Conservation (phyloP, 2,329 filamentous ascomycete genomes). For the Phaeosphaeria sp. region DNA sequence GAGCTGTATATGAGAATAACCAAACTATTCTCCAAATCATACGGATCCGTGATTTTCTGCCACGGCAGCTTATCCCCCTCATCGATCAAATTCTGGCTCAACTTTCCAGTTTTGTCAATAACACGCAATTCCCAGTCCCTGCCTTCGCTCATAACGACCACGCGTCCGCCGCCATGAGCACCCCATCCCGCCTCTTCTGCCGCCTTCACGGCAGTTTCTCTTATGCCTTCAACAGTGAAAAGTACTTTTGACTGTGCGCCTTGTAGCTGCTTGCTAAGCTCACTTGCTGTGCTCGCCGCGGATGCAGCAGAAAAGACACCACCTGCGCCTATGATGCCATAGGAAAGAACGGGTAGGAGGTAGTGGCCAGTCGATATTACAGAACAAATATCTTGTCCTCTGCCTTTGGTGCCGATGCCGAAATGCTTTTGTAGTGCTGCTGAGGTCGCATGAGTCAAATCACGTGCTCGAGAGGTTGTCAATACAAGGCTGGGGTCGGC, state of each 20-base stretch:
- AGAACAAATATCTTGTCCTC: conserved; percentile 59
- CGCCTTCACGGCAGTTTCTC: conserved; percentile 55
- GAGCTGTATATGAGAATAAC: conserved; percentile 56
- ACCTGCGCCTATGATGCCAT: conserved; percentile 63
- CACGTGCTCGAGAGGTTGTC: conserved; percentile 59
- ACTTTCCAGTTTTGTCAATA: conserved; percentile 34
- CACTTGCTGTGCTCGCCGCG: conserved; percentile 57
- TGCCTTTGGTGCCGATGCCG: conserved; percentile 58
- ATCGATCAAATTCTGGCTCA: conserved; percentile 32
- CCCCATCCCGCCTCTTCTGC: conserved; percentile 57
- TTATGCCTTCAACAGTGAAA: conserved; percentile 57
- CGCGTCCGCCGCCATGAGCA: conserved; percentile 45
- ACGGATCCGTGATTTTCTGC: conserved; percentile 59
- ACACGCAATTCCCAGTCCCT: conserved; percentile 44
- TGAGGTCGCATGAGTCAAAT: conserved; percentile 60
- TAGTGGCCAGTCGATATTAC: conserved; percentile 64
- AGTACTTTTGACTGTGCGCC: conserved; percentile 52
- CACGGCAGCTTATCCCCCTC: conserved; percentile 58
- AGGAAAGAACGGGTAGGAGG: conserved; percentile 62
- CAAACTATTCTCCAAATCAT: conserved; percentile 54
- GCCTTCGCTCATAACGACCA: conserved; percentile 59
- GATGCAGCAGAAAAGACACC: conserved; percentile 65
- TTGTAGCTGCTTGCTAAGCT: conserved; percentile 58
- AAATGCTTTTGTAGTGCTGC: conserved; percentile 62
- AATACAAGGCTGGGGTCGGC: conserved; percentile 60